Percentiles rank a stretch among this genome's conserved stretches.
Evolutionary conservation across 1,284 basidiomycete genomes (phyloP).

Genomic region (Salmacisia buchloeana): DNA sequence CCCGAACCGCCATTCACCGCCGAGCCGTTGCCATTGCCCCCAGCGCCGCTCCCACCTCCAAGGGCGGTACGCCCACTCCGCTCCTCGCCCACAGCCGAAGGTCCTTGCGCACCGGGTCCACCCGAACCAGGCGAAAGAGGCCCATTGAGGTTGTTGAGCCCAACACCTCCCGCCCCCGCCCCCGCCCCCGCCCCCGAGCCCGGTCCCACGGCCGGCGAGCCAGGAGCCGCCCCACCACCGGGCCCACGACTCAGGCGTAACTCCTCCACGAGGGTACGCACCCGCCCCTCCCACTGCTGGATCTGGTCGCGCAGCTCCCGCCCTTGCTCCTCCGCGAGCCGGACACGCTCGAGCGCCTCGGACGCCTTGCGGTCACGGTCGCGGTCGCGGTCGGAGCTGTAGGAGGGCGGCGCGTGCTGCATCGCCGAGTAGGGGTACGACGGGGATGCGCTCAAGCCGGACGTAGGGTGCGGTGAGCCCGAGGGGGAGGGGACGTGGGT

Average conservation of each 20-base stretch:
- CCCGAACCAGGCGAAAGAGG: too few species aligned
- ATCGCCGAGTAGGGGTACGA: background rate
- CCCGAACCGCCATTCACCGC: too few species aligned
- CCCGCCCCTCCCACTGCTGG: conserved; percentile 4
- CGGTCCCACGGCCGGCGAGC: too few species aligned
- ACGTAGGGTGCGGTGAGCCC: background rate
- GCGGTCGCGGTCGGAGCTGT: background rate
- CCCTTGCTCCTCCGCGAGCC: background rate
- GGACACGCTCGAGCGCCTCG: background rate
- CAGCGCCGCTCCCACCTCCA: too few species aligned
- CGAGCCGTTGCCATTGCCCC: too few species aligned
- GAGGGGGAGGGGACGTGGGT: background rate
- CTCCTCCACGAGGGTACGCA: background rate
- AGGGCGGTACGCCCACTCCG: too few species aligned
- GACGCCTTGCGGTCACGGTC: background rate
- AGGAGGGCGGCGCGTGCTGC: too few species aligned
- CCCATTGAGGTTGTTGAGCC: too few species aligned
- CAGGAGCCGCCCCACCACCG: background rate
- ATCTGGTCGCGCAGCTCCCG: conserved; percentile 2
- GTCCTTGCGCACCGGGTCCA: too few species aligned
- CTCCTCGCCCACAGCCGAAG: too few species aligned
- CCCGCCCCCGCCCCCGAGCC: too few species aligned
- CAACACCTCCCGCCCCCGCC: too few species aligned
- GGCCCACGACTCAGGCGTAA: background rate
- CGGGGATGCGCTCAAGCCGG: background rate